These are phyloP conservation scores for Arthrobotrys entomopaga DNA, from an alignment of 2,329 filamentous ascomycete species.

Conservation along the genomic window DNA sequence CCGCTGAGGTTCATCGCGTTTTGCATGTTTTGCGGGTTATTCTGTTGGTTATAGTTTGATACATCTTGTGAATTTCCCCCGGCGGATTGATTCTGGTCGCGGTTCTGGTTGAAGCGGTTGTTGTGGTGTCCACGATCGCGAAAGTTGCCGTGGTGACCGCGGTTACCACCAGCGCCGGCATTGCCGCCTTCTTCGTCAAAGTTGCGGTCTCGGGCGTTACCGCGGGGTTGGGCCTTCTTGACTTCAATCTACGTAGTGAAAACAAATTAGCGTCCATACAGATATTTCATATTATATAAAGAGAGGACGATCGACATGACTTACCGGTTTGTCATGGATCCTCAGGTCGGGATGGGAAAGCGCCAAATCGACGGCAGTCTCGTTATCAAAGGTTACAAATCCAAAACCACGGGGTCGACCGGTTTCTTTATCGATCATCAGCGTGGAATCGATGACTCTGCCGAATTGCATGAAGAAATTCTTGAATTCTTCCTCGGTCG, in stretches of 20 bases:
- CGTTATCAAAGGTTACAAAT: slow-evolving; percentile 97
- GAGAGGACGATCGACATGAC: neutral
- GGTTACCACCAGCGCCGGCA: slow-evolving; percentile 64
- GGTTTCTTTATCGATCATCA: slow-evolving; percentile 99
- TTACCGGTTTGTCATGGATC: slow-evolving; percentile 83
- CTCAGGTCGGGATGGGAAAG: slow-evolving; percentile 80
- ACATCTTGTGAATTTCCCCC: slow-evolving; percentile 61
- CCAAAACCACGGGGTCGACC: slow-evolving; percentile 96
- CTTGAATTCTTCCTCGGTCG: slow-evolving; percentile 93
- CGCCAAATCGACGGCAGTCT: slow-evolving; percentile 91
- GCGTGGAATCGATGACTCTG: slow-evolving; percentile 92
- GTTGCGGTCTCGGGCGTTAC: slow-evolving; percentile 80
- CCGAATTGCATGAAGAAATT: slow-evolving; percentile 98
- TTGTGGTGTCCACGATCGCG: slow-evolving; percentile 61
- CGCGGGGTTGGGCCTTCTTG: slow-evolving; percentile 94
- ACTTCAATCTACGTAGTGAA: slow-evolving; percentile 75
- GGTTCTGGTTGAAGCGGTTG: slow-evolving; percentile 55
- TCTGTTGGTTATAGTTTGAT: slow-evolving; percentile 58
- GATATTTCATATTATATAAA: no score
- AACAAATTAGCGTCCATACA: no score
- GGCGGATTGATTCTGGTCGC: slow-evolving; percentile 56
- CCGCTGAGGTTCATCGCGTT: slow-evolving; percentile 41
- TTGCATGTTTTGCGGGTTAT: slow-evolving; percentile 57
- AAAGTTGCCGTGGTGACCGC: slow-evolving; percentile 63
- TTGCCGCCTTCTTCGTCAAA: slow-evolving; percentile 73